Evolutionary conservation across 2,329 filamentous ascomycete species (phyloP).

Genomic region (Chrysosporium keratinophilum): DNA sequence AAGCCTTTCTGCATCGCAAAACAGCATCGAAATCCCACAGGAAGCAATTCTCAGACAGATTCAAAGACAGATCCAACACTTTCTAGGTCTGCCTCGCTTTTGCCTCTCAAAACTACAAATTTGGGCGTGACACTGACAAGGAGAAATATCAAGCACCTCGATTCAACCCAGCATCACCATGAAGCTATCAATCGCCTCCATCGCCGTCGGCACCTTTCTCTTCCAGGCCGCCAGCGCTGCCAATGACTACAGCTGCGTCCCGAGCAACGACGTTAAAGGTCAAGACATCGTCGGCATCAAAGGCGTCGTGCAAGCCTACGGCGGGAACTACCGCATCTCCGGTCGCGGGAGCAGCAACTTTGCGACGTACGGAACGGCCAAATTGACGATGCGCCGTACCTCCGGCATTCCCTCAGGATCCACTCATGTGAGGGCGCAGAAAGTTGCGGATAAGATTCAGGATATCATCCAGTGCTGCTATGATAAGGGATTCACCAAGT

Average conservation of each 20-base stretch:
- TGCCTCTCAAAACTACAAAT: no score
- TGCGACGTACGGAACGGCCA: conserved; percentile 11
- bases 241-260: conserved; percentile 10
- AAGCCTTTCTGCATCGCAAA: neutral
- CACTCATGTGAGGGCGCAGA: conserved; percentile 6
- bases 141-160: neutral
- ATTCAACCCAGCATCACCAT: neutral
- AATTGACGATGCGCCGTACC: conserved; percentile 10
- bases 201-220: conserved; percentile 3
- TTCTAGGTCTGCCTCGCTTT: no score
- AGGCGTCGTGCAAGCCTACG: conserved; percentile 8
- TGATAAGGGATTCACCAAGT: conserved; percentile 10
- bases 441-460: conserved; percentile 12
- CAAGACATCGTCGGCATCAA: conserved; percentile 13
- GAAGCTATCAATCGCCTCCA: conserved; percentile 10
- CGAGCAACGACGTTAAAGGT: conserved; percentile 4
- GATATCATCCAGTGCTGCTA: conserved; percentile 13
- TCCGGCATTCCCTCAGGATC: conserved; percentile 2
- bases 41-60: no score
- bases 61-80: no score
- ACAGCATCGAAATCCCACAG: neutral
- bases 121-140: neutral
- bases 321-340: conserved; percentile 10
- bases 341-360: conserved; percentile 6
- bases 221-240: conserved; percentile 8